Evolutionary conservation across 768 basidiomycete species (phyloP), one percentile per base, ranked within the genome.

Genomic region (Pulveroboletus sp.): DNA sequence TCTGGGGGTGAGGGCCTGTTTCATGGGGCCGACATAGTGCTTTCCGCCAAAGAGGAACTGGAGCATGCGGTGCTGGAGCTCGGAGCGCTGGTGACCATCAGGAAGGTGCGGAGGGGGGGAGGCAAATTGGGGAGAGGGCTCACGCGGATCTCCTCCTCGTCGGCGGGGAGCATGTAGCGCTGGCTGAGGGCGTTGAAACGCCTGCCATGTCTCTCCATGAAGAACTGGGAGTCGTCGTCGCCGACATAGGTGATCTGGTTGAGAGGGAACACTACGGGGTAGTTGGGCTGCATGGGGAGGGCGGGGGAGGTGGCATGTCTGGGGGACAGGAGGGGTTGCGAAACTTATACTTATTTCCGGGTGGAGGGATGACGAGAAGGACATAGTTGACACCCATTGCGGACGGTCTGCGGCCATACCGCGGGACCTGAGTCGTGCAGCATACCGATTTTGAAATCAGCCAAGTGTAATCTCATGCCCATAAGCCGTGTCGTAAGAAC

Each of bases 11-110:
- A 87, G 72, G 18, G 74, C 76, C 45, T 80, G 74, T 44, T 73
- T 75, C 5, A 85, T 74, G 24, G 85, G 85, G 6, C 86, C 85
- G 17, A 84, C 70, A 57, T 84, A 84, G 60, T 80, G 83, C 59
- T 74, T 77, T 43, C 83, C 82, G 21, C 68, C 70, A 48, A 84
- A 79, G 15, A 87, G 74, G 59, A 84, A 86, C 57, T 83, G 76
- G n/a, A 85, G 64, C 66, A 84, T 73, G 43, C 80, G 74, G 60
- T 87, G 84, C 51, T 81, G 76, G 7, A 81, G 71, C 48, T 82
- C 77, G 30, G 76, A 80, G 47, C 84, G 82, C 83, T 86, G 59
- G 11, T 42, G 54, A 43, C n/a, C 39, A 39, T 51, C 42, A 48
- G 42, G 47, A 31, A 28, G 36, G 31, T 27, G 32, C 49, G 39